Base-by-base conservation (phyloP, 2,329 filamentous ascomycete genomes). In the Clarireedia hainanense region DNA sequence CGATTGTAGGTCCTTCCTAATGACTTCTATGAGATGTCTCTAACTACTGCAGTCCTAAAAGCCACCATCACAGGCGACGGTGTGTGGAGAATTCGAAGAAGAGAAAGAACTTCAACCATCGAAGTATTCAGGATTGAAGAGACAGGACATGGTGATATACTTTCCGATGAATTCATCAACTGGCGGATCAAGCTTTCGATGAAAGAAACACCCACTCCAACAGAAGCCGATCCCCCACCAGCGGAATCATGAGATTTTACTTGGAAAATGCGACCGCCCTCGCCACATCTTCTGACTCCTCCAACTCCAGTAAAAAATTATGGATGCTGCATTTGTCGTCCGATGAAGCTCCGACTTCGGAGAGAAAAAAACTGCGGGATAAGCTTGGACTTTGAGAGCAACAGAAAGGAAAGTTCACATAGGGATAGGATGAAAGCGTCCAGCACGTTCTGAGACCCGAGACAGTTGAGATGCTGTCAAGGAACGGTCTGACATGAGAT, bases 41-140 rank as follows among this genome's bases (percentile, higher is more conserved):
- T 51, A 14, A 26, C 60, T 69, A 23, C 14, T 9, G 6, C 49
- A 89, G 86, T 86, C 76, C 69, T 86, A 67, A 76, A 83, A 58
- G 79, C 79, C 43, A 76, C 76, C 0, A 81, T 85, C 20, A 81
- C 84, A 6, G 75, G 70, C 6, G 86, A 89, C 49, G 80, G 83
- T 40, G 84, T 95, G 2, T 97, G 90, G 87, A 81, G 85, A 59
- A 89, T 99, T 65, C 76, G 81, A 49, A 80, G 89, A 57, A 74
- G 71, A 53, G 80, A 86, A 52, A 80, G 80, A 40, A 80, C 80
- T 0, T 75, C 80, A 1, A 70, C 73, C 5, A 87, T 97, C 58
- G 87, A 94, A 63, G 80, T 95, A 0, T 86, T 81, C 70, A 84
- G 80, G 66, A 73, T 91, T 4, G 82, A 89, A 63, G 86, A 90